Conservation (phyloP, 768 basidiomycete genomes). For the Boletus rubescentipes region DNA sequence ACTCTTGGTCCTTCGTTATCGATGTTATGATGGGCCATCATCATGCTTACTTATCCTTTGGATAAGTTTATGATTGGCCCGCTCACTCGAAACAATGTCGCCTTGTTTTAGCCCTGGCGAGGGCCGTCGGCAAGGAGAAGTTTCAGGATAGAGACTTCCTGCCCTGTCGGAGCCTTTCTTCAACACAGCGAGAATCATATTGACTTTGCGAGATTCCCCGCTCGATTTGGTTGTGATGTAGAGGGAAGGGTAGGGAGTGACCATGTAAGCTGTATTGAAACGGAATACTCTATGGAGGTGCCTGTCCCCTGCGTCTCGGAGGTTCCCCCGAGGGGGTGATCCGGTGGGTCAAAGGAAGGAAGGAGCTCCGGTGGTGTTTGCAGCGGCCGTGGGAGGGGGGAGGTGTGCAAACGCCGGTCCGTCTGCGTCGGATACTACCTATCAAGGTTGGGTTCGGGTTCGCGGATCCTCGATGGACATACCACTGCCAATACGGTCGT, state of each 20-base stretch:
- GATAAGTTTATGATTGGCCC: too few relatives aligned
- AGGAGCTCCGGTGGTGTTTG: constrained; percentile 16
- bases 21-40: too few relatives aligned
- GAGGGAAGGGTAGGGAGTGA: constrained; percentile 51
- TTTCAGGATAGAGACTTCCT: constrained; percentile 64
- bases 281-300: constrained; percentile 53
- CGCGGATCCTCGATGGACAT: constrained; percentile 7
- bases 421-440: constrained; percentile 36
- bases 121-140: constrained; percentile 71
- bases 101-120: constrained; percentile 58
- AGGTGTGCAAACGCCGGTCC: constrained; percentile 48
- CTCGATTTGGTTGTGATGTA: constrained; percentile 27
- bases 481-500: constrained; percentile 15
- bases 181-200: constrained; percentile 59
- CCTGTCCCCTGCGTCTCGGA: constrained; percentile 43
- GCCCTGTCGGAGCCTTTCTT: constrained; percentile 69
- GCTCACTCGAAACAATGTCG: constrained; percentile 69
- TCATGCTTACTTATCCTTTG: too few relatives aligned
- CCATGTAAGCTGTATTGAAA: constrained; percentile 69
- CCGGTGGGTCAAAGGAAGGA: constrained; percentile 28
- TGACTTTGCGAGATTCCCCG: constrained; percentile 47
- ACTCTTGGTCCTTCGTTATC: too few relatives aligned
- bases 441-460: not conserved
- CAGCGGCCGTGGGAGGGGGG: constrained; percentile 45
- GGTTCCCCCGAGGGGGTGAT: constrained; percentile 24